A percentile compares a stretch with the other conserved stretches of the same genome.
Evolutionary conservation across 176 grass and related monocot species (phyloP).

Genomic region (Cenchrus americanus): DNA sequence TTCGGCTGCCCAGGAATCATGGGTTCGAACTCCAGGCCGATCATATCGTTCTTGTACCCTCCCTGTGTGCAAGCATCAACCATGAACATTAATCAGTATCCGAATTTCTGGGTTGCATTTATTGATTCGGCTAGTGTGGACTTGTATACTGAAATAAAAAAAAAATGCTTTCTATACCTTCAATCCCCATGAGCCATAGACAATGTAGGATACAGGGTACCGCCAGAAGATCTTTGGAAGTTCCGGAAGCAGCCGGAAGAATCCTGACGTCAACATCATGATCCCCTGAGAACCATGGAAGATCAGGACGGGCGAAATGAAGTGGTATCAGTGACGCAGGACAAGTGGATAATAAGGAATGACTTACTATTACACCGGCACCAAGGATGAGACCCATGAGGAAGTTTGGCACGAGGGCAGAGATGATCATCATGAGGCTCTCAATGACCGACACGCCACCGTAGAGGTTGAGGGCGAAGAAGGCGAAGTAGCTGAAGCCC

Average conservation of each 20-base stretch:
- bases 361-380: slow-evolving; percentile 82
- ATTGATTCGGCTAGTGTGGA: neutral
- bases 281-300: slow-evolving; percentile 61
- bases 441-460: slow-evolving; percentile 81
- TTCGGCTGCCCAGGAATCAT: slow-evolving; percentile 76
- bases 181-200: slow-evolving; percentile 91
- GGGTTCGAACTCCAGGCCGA: slow-evolving; percentile 93
- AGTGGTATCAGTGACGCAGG: neutral
- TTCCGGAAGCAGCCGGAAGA: slow-evolving; percentile 85
- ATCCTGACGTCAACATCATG: slow-evolving; percentile 98
- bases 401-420: slow-evolving; percentile 91
- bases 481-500: slow-evolving; percentile 72
- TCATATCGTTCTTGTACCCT: slow-evolving; percentile 84
- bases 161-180: slow-evolving; percentile 49
- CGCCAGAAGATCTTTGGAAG: slow-evolving; percentile 92
- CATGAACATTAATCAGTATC: neutral
- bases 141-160: neutral
- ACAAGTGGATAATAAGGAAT: neutral
- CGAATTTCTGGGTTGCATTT: neutral
- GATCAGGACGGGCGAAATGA: neutral
- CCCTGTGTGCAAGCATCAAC: slow-evolving; percentile 48
- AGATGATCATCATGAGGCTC: slow-evolving; percentile 99
- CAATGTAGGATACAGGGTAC: slow-evolving; percentile 84
- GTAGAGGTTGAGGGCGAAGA: slow-evolving; percentile 79
- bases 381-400: slow-evolving; percentile 92